phyloP scores from a whole-genome alignment of 768 basidiomycete genomes.

The Auricularia heimuer region DNA sequence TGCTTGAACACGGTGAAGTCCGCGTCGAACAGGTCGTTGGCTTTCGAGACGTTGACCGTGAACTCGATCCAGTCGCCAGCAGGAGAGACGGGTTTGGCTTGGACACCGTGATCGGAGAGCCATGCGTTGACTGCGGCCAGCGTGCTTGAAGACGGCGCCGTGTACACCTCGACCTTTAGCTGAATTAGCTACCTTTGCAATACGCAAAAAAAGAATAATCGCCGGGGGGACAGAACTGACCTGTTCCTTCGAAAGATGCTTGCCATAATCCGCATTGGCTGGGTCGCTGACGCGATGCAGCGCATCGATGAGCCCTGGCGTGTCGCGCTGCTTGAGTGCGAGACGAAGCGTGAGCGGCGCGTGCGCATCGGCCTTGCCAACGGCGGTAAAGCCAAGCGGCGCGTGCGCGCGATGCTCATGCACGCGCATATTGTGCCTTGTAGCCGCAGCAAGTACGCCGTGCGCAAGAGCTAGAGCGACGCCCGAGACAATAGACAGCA shows the following conservation, averaged over 20 bases:
- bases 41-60: slow-evolving; percentile 23
- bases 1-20: slow-evolving; percentile 28
- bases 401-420: background rate
- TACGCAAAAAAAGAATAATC: background rate
- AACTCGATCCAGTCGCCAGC: slow-evolving; percentile 28
- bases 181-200: background rate
- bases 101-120: slow-evolving; percentile 4
- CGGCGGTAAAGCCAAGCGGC: background rate
- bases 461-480: no score
- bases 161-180: slow-evolving; percentile 8
- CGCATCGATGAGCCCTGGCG: background rate
- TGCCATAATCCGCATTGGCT: background rate
- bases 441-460: no score
- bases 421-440: background rate
- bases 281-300: background rate
- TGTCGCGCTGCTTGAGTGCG: background rate
- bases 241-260: background rate
- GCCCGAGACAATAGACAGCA: no score
- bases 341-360: background rate
- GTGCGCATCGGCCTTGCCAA: background rate
- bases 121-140: slow-evolving; percentile 6
- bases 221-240: background rate
- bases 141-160: slow-evolving; percentile 4
- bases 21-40: slow-evolving; percentile 26
- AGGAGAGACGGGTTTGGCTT: background rate